Base-by-base conservation (phyloP, 805 yeast genomes). In the Phaffomyces thermotolerans region DNA sequence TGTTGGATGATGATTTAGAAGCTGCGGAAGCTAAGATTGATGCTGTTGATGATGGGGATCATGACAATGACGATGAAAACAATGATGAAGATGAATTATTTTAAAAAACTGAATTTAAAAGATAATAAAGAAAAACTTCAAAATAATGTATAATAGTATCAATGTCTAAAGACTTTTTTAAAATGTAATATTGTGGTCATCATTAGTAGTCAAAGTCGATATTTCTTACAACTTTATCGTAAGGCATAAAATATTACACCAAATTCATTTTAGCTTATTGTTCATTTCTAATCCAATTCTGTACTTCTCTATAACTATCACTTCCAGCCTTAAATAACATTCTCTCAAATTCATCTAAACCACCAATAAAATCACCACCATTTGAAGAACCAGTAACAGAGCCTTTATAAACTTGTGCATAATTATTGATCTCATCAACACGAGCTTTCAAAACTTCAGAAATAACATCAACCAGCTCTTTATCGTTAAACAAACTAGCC, bases 321-420 rank as follows among this genome's bases (percentile, higher is more conserved):
- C 78, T 73, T 3, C 87, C 71, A 13, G 59, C 53, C 45, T 69
- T 75, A 60, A 74, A 83, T 20, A 84, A 37, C 30, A 61, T 63
- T 59, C 76, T 81, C 55, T 89, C 97, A 58, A 77, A 81, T 54
- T 81, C 87, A 57, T 89, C 97, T 48, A 89, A 65, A 5, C 46
- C 46, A n/a, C 36, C 29, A 34, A 43, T 36, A 29, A 43, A 43
- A 14, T 43, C 46, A 34, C 33, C 36, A 34, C 35, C 35, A 20
- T 18, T 22, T 8, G 33, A 36, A 1, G 31, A 36, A 25, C 42
- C 42, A 6, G 40, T 46, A 75, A 66, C 51, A 72, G 75, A 25
- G 24, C 61, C 63, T 48, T 47, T 51, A 18, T 45, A 48, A 43
- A 52, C 57, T 46, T 50, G 64, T 24, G 95, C 88, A 52, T 71